phyloP scores from a whole-genome alignment of 2,329 filamentous ascomycete species.

The Mycosphaerelloides madeirae region DNA sequence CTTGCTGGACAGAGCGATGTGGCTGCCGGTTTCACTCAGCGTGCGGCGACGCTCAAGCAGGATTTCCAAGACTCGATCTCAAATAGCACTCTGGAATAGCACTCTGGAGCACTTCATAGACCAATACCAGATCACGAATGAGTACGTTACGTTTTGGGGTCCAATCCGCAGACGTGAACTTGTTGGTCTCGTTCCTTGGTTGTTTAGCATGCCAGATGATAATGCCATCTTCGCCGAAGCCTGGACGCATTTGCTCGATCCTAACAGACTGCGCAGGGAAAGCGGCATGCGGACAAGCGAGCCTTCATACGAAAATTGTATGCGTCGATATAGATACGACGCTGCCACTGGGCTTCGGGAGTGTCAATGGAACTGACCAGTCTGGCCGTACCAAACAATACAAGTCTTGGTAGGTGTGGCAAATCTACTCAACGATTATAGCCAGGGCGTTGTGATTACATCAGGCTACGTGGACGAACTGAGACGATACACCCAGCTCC shows the following conservation, averaged over 20 bases:
- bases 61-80: constrained; percentile 39
- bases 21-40: constrained; percentile 15
- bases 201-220: constrained; percentile 40
- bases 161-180: constrained; percentile 43
- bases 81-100: constrained; percentile 44
- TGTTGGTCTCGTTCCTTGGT: constrained; percentile 43
- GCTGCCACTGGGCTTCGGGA: constrained; percentile 33
- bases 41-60: constrained; percentile 35
- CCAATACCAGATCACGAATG: constrained; percentile 37
- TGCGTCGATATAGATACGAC: constrained; percentile 41
- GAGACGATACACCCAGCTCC: constrained; percentile 38
- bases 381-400: constrained; percentile 44
- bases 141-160: constrained; percentile 37
- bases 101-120: constrained; percentile 44
- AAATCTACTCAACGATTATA: constrained; percentile 42
- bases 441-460: constrained; percentile 26
- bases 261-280: constrained; percentile 32
- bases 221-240: constrained; percentile 34
- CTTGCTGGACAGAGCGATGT: constrained; percentile 27
- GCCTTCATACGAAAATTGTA: constrained; percentile 43
- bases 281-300: constrained; percentile 42
- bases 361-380: constrained; percentile 45
- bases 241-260: constrained; percentile 36
- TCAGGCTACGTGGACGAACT: constrained; percentile 37
- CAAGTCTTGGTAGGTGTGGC: constrained; percentile 39